A percentile compares a stretch with the other conserved stretches of the same genome.
Evolutionary conservation across 2,329 filamentous ascomycete genomes (phyloP).

Genomic region (Fusarium stilboides): DNA sequence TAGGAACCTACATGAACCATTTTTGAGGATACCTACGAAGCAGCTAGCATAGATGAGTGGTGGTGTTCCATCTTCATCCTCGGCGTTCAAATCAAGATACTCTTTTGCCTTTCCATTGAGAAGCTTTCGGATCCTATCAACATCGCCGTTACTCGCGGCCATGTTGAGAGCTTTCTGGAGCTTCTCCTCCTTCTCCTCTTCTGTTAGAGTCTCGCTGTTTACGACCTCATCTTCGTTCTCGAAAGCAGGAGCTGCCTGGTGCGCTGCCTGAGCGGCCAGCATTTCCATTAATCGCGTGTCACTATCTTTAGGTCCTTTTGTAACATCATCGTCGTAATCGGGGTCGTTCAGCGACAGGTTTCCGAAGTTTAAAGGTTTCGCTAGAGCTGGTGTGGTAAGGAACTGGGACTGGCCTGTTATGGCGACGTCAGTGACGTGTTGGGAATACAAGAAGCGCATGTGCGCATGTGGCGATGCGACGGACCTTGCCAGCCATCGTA

Average conservation of each 20-base stretch:
- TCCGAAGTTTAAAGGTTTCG: conserved; percentile 85
- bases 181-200: conserved; percentile 82
- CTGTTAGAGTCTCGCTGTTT: conserved; percentile 79
- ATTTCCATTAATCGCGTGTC: conserved; percentile 94
- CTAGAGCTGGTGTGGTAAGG: conserved; percentile 86
- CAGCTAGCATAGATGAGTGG: conserved; percentile 98
- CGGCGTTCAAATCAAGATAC: conserved; percentile 87
- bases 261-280: conserved; percentile 91
- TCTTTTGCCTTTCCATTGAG: conserved; percentile 80
- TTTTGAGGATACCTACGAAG: conserved; percentile 75
- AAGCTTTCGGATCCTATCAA: conserved; percentile 83
- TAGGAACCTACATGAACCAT: conserved; percentile 7
- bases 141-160: conserved; percentile 96
- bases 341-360: conserved; percentile 87
- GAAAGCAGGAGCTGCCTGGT: conserved; percentile 79
- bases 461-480: conserved; percentile 48
- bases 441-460: conserved; percentile 37
- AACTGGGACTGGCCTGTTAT: conserved; percentile 91
- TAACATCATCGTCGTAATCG: conserved; percentile 75
- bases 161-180: conserved; percentile 93
- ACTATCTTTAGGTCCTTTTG: conserved; percentile 76
- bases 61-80: conserved; percentile 96
- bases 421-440: conserved; percentile 48
- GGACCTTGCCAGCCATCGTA: conserved; percentile 98
- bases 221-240: conserved; percentile 87